Evolutionary conservation across 331 rosid genomes (phyloP), one percentile per base, ranked within the genome.

Genomic region (Quercus phellos): DNA sequence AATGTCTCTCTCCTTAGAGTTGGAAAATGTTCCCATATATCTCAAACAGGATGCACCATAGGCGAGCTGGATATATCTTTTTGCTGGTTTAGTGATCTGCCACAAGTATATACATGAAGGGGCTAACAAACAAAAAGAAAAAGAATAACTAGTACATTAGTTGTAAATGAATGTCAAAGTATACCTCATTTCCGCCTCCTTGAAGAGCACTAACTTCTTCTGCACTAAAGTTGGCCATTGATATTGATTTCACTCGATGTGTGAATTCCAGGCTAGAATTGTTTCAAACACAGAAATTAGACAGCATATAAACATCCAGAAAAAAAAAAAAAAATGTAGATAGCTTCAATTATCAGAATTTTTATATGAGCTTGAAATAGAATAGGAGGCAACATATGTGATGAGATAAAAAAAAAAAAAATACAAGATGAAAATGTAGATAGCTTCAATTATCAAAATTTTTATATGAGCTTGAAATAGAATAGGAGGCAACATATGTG

Each of bases 101-200:
- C 46, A 7, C 46, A 38, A 38, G 46, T 38, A 38, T 38, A 0
- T 2, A 72, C 74, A 51, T 59, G 69, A 84, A 75, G 79, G 76
- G 32, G 81, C 56, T 64, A 73, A 46, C 54, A 59, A 43, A 53
- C 51, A 18, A 35, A 76, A 51, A 21, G 53, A 68, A 75, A 79
- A 77, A 59, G 81, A 77, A 75, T 24, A 34, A 74, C 76, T 54
- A 18, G 66, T 42, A 67, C 77, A 69, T 58, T 46, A 46, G 46
- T 46, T 46, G 53, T 46, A 46, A 46, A 46, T 46, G 53, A 46
- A 11, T 43, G 53, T 46, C 53, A 12, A 46, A 10, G 17, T 55
- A 32, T 86, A 92, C 98, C 94, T 92, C 90, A 84, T 94, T 94
- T 81, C 99, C 99, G 46, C 97, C 99, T 83, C 80, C 98, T 85